These are phyloP conservation scores for Waltergamsia citrina DNA, from an alignment of 2,329 filamentous ascomycete genomes.

Conservation along the genomic window DNA sequence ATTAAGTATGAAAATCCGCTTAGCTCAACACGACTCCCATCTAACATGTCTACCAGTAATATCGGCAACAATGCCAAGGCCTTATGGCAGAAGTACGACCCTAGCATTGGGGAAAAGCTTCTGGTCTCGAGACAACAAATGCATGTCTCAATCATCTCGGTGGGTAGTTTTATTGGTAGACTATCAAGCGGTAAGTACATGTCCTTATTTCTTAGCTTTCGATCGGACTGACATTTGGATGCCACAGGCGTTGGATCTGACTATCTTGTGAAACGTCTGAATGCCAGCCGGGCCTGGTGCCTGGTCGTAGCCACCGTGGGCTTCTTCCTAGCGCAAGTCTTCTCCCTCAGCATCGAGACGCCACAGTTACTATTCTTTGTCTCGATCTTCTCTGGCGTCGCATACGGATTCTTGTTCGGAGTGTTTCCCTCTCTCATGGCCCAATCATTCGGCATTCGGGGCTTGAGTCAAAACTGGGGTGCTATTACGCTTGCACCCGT, in stretches of 20 bases:
- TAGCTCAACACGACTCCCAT: not conserved
- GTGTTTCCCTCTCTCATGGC: constrained; percentile 85
- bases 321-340: constrained; percentile 72
- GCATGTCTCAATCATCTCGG: constrained; percentile 89
- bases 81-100: constrained; percentile 80
- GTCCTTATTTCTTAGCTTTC: constrained; percentile 3
- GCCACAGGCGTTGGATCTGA: constrained; percentile 80
- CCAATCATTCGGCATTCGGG: constrained; percentile 83
- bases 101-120: constrained; percentile 60
- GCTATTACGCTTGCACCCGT: constrained; percentile 87
- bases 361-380: constrained; percentile 70
- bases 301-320: constrained; percentile 67
- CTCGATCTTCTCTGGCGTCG: constrained; percentile 76
- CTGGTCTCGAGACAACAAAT: constrained; percentile 76
- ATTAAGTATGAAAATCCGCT: constrained; percentile 65
- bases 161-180: constrained; percentile 77
- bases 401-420: constrained; percentile 89
- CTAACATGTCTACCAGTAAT: constrained; percentile 52
- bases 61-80: constrained; percentile 86
- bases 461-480: constrained; percentile 92
- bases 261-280: constrained; percentile 71
- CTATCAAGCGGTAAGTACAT: constrained; percentile 56
- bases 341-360: constrained; percentile 64
- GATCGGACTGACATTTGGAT: constrained; percentile 7
- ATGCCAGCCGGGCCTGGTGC: constrained; percentile 85